Evolutionary conservation across 108 stramenopile species (phyloP), one percentile per base, ranked within the genome.

Genomic region (Ochromonas danica): DNA sequence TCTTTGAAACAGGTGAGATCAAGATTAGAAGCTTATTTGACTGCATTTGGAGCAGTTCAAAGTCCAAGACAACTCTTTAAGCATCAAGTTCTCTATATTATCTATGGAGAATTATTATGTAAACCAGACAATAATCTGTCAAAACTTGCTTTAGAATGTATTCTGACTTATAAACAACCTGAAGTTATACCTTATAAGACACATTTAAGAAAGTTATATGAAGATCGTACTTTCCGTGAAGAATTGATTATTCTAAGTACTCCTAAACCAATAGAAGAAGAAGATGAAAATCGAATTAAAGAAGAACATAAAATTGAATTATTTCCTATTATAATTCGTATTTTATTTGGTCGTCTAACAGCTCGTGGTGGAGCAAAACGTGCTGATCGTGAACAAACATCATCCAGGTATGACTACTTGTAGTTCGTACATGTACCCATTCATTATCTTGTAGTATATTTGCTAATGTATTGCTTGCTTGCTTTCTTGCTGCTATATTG

Each of bases 91-190:
- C 72, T 75, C 10, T 75, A 42, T 25, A 75, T n/a, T 22, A 35
- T 30, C 38, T 75, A 57, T 75, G 10, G 6, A 6, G 51, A 45
- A 31, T 10, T 75, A 10, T 41, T 75, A 27, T 75, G 45, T 22
- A 75, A 75, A 36, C 31, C 72, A 31, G 72, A 75, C 31, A 75
- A 3, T 41, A 10, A 17, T 27, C 10, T 75, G 45, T 3, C 40
- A 6, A 75, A 75, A 41, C 25, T 75, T 6, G 72, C 72, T 41
- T 75, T 75, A 10, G 72, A 75, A 6, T 75, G 72, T 33, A 42
- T 75, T 10, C 41, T 27, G 27, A 36, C 31, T 10, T 75, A 75
- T 33, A 75, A 75, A 60, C 72, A 6, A 41, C 3, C 72, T 41
- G 6, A 45, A 3, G 25, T 75, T 3, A 42, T 75, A 14, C 72